A percentile compares a stretch with the other conserved stretches of the same genome.
phyloP scores from a whole-genome alignment of 2,329 filamentous ascomycete genomes.

The Fusarium sacchari region DNA sequence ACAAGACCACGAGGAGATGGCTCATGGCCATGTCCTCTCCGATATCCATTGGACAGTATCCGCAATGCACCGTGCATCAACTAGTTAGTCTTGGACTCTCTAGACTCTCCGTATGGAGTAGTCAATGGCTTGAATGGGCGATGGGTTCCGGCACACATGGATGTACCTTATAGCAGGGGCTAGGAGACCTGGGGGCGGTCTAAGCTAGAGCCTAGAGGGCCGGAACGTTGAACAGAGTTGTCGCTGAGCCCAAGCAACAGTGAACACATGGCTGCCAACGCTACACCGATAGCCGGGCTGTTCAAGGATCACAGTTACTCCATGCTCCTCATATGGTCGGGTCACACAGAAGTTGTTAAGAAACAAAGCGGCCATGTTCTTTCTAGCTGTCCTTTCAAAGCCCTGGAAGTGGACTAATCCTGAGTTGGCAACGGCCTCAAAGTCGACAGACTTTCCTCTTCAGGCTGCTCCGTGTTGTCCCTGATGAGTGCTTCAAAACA shows the following conservation, averaged over 20 bases:
- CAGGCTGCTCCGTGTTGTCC: constrained; percentile 12
- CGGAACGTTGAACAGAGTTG: constrained; percentile 14
- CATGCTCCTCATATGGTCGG: not conserved
- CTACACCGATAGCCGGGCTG: constrained; percentile 12
- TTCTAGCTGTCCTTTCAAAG: not conserved
- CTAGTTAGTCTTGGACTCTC: not conserved
- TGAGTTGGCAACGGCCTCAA: constrained; percentile 8
- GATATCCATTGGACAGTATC: not conserved
- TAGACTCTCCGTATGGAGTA: constrained; percentile 5
- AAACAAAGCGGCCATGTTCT: not conserved
- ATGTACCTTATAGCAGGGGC: constrained; percentile 1
- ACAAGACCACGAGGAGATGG: not conserved
- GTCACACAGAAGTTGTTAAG: not conserved
- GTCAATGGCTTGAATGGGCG: not conserved
- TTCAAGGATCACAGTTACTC: constrained; percentile 9
- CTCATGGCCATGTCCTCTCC: not conserved
- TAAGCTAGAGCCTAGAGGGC: not conserved
- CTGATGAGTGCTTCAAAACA: not conserved
- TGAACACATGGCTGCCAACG: constrained; percentile 6
- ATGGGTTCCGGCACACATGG: not conserved
- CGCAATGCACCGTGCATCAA: not conserved
- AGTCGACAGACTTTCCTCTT: constrained; percentile 17
- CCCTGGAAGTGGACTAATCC: not conserved
- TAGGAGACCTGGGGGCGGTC: constrained; percentile 9
- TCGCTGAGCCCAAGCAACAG: constrained; percentile 3